phyloP scores from a whole-genome alignment of 176 grass and related monocot genomes.

The Eleusine indica region DNA sequence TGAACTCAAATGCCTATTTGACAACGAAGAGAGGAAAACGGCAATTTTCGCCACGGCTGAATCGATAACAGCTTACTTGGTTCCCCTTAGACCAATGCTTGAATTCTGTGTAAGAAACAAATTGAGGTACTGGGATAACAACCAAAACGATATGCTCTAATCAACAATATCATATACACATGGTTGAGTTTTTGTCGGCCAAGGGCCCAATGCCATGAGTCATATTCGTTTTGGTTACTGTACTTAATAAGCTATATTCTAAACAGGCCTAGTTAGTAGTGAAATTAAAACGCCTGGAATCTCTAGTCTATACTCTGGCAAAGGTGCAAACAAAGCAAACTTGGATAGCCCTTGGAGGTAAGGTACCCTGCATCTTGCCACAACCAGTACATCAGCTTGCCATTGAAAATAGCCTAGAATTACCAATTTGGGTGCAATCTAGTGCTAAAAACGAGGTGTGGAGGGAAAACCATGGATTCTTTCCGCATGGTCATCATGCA shows the following conservation, averaged over 20 bases:
- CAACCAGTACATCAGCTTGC: background rate
- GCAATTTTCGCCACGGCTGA: background rate
- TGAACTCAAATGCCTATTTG: background rate
- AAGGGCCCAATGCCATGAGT: background rate
- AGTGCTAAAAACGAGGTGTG: constrained; percentile 16
- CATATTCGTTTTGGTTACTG: constrained; percentile 26
- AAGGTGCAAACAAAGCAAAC: constrained; percentile 7
- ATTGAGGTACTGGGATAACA: background rate
- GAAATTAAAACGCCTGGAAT: constrained; percentile 6
- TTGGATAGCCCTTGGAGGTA: background rate
- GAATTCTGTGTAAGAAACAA: constrained; percentile 10
- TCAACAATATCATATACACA: background rate
- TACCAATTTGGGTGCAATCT: background rate
- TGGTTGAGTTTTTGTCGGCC: constrained; percentile 14
- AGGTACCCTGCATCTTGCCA: constrained; percentile 30
- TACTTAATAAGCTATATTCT: constrained; percentile 6
- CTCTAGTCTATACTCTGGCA: background rate
- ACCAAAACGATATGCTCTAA: background rate
- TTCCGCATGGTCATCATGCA: background rate
- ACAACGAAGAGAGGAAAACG: background rate
- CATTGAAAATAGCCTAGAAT: background rate
- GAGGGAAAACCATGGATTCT: background rate
- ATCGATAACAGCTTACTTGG: background rate
- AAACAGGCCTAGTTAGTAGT: constrained; percentile 1
- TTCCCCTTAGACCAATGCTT: constrained; percentile 23